Conservation (phyloP, 2,329 filamentous ascomycete genomes). For the Stromatinia cepivora region DNA sequence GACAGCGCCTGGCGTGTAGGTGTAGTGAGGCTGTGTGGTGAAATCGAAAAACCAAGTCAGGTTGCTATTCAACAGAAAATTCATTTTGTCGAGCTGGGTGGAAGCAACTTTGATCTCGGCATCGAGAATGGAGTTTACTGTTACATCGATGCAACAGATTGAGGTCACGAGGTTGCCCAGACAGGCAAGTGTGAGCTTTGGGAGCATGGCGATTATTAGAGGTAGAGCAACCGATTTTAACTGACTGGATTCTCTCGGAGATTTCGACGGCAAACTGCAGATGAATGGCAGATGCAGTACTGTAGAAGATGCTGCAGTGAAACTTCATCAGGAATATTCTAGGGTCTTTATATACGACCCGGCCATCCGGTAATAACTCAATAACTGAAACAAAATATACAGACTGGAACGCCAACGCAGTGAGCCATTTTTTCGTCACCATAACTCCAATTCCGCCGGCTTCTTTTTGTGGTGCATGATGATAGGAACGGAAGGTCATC, state of each 20-base stretch:
- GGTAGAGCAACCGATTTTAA: not conserved
- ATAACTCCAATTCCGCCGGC: not conserved
- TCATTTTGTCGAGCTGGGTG: constrained; percentile 49
- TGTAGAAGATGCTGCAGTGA: constrained; percentile 9
- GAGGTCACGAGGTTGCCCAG: constrained; percentile 21
- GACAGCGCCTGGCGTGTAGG: constrained; percentile 49
- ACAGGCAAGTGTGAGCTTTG: not conserved
- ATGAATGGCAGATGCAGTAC: not conserved
- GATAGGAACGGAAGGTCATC: not conserved
- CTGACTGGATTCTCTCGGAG: not conserved
- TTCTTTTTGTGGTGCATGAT: constrained; percentile 2
- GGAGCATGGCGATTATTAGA: constrained; percentile 1
- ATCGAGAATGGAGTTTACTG: constrained; percentile 44
- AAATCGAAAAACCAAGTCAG: constrained; percentile 53
- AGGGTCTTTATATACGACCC: constrained; percentile 7
- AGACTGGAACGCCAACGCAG: not conserved
- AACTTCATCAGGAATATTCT: constrained; percentile 2
- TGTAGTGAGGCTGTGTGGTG: constrained; percentile 45
- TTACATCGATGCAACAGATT: constrained; percentile 43
- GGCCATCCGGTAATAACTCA: not conserved
- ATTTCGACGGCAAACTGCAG: constrained; percentile 10
- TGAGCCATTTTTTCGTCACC: not conserved
- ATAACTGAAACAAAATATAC: not conserved
- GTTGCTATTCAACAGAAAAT: constrained; percentile 44
- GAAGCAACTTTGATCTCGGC: constrained; percentile 45